A percentile compares a stretch with the other conserved stretches of the same genome.
Conservation (phyloP, 140 eudicot genomes). For the Senecio squalidus region DNA sequence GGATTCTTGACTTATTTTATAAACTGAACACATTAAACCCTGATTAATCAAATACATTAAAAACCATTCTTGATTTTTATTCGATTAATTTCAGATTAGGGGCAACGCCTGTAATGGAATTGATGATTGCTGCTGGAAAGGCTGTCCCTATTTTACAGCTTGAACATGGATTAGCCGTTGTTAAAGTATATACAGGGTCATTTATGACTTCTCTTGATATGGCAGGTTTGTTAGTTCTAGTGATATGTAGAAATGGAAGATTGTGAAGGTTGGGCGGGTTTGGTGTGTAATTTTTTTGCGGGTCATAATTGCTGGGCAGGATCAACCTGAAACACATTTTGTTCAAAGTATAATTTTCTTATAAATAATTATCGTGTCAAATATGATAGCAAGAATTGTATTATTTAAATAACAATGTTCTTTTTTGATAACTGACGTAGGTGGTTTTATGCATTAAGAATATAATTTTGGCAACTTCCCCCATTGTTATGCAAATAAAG, state of each 20-base stretch:
- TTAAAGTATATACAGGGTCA: constrained; percentile 89
- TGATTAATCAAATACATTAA: background rate
- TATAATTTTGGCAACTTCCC: too few relatives aligned
- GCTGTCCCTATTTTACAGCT: constrained; percentile 84
- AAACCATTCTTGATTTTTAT: background rate
- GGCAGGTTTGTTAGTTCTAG: constrained; percentile 56
- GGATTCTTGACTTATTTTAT: background rate
- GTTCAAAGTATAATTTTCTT: background rate
- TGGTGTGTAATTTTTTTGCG: too few relatives aligned
- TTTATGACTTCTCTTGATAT: constrained; percentile 99
- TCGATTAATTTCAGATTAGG: constrained; percentile 55
- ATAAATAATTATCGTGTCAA: background rate
- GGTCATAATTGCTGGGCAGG: too few relatives aligned
- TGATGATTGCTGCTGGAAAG: constrained; percentile 95
- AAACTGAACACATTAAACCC: background rate
- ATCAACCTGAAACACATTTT: background rate
- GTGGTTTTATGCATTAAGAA: too few relatives aligned
- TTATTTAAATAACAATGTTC: too few relatives aligned
- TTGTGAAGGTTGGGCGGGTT: background rate
- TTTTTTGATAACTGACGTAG: too few relatives aligned
- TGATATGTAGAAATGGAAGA: background rate
- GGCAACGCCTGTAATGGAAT: constrained; percentile 87
- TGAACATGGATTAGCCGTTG: constrained; percentile 95
- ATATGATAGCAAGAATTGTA: too few relatives aligned
- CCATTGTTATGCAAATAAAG: background rate